Base-by-base conservation (phyloP, 768 basidiomycete genomes). In the Rhizopogon sp. region DNA sequence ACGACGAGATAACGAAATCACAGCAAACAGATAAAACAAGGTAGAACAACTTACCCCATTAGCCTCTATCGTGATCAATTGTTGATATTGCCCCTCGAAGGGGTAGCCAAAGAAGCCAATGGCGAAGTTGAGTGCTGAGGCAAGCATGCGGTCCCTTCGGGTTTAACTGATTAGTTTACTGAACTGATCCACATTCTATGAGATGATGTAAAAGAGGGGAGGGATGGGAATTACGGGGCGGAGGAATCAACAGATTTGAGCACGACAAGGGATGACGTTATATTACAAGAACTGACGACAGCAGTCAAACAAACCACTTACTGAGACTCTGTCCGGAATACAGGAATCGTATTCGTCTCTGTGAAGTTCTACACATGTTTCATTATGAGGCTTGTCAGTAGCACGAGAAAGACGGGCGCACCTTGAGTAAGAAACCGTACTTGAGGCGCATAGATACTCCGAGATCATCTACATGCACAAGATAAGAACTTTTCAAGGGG, bases 281-380 rank as follows among this genome's bases (percentile, higher is more conserved):
- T 8, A n/a, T 41, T n/a, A 20, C 13, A 8, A 35, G 4, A 25
- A 25, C 25, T 25, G 25, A 25, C 3, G 25, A 25, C 25, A 37
- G 6, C 44, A 43, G 33, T 31, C 37, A 11, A 9, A 8, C 2
- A 17, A 2, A 45, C 7, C 20, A 66, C 79, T 53, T 62, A 84
- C 82, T 90, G 85, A 4, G 84, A 85, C 66, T 88, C 87, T 0
- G 87, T 91, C 37, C 90, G 76, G 69, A 92, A 91, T 1, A 91
- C 88, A 3, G 90, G 90, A 14, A 90, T 69, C 13, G 79, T 81
- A 52, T 82, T 77, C 10, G 75, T 63, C 39, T 78, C 72, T 13
- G 79, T 83, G 64, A 85, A 90, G 67, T 79, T 83, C 79, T 80
- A 59, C 6, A 75, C 54, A 47, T 58, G 52, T 1, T 62, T 63